Base-by-base conservation (phyloP, 2,329 filamentous ascomycete genomes). In the Aureobasidium mangrovei region DNA sequence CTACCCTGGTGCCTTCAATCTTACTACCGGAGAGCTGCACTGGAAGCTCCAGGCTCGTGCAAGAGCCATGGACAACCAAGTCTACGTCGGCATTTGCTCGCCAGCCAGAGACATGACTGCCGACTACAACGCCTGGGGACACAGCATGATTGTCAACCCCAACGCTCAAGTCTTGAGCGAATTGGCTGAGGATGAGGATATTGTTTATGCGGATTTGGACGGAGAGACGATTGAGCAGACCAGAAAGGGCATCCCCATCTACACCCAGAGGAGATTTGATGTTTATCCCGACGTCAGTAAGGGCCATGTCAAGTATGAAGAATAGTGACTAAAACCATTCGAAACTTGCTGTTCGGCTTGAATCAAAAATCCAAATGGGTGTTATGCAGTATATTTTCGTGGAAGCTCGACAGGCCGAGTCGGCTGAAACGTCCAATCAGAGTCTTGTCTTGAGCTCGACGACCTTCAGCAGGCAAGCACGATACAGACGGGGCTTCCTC, bases 1-100 rank as follows among this genome's bases (percentile, higher is more conserved):
- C 18, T 97, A 96, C 70, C 93, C 93, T 0, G 93, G 90, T n/a
- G 93, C 93, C 1, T 98, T 98, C 77, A 98, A 97, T 71, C 77
- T 87, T 57, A 95, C 90, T 0, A 98, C 93, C 0, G 93, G 93
- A 0, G 85, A 87, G 4, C 71, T 97, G 69, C 93, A 98, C 71
- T 98, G 93, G 93, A 79, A 83, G 56, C 73, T 98, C 60, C 81
- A 87, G 63, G 91, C 84, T 1, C 80, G 88, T 60, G 90, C 86
- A 10, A 77, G 93, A 58, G 93, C 91, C 4, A 79, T 95, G 62
- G 91, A 98, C 66, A 97, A 97, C 67, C 90, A 98, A 75, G 75
- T 94, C 7, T 97, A 94, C 69, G 90, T 97, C 9, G 93, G 84
- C 33, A 72, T 98, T 68, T 98, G 93, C 73, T 93, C 87, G 67